A percentile compares a stretch with the other conserved stretches of the same genome.
Conservation (phyloP, 805 yeast genomes). For the Myxozyma melibiosi region DNA sequence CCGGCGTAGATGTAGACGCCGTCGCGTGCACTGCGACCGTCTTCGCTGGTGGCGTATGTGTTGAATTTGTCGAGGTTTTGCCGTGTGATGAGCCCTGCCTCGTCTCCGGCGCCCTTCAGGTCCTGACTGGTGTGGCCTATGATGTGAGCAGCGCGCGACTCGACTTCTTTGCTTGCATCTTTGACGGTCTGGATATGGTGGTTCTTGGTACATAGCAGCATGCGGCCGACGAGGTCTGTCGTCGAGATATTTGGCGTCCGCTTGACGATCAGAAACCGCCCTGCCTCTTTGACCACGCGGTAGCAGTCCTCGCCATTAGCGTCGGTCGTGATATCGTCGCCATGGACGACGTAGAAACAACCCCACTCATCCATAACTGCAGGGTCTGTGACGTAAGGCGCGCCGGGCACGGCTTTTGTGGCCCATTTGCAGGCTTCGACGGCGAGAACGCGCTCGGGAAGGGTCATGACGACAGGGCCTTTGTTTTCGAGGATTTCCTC, state of each 20-base stretch:
- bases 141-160: no score
- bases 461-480: constrained; percentile 91
- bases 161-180: constrained; percentile 20
- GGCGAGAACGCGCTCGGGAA: constrained; percentile 77
- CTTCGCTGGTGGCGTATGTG: constrained; percentile 62
- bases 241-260: constrained; percentile 94
- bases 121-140: no score
- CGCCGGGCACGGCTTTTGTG: constrained; percentile 65
- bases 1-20: constrained; percentile 54
- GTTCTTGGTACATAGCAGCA: constrained; percentile 61
- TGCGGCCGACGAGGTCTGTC: constrained; percentile 89
- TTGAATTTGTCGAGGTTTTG: constrained; percentile 50
- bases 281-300: constrained; percentile 75
- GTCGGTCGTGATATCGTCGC: constrained; percentile 96
- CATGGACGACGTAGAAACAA: constrained; percentile 94
- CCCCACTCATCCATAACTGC: constrained; percentile 68
- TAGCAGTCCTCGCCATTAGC: constrained; percentile 95
- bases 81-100: constrained; percentile 36
- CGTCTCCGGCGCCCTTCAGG: not conserved
- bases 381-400: constrained; percentile 94
- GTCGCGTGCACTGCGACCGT: constrained; percentile 62
- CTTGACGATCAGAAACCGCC: constrained; percentile 87
- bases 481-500: constrained; percentile 80
- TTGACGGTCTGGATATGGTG: constrained; percentile 56
- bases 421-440: constrained; percentile 92